These are phyloP conservation scores for Agrocybe praecox DNA, from an alignment of 768 basidiomycete genomes.

Conservation along the genomic window DNA sequence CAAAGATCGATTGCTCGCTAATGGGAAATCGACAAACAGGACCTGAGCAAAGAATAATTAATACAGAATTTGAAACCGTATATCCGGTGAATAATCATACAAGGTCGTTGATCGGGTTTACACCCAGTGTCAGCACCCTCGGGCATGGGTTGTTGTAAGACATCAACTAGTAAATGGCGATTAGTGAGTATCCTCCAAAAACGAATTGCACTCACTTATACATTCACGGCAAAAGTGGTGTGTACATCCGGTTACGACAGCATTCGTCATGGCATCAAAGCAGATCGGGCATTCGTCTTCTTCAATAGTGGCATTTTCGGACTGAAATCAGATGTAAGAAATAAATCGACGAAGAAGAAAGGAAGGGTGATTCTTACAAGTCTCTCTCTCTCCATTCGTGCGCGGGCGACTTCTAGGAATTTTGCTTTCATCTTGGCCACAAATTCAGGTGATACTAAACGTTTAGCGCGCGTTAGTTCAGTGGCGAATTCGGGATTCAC, in stretches of 20 bases:
- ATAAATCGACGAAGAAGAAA: background rate
- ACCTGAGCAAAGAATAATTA: constrained; percentile 30
- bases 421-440: constrained; percentile 50
- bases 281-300: constrained; percentile 72
- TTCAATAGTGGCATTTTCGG: constrained; percentile 46
- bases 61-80: background rate
- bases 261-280: constrained; percentile 54
- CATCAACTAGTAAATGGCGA: constrained; percentile 31
- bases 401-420: constrained; percentile 41
- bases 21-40: constrained; percentile 65
- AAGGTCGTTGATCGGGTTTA: constrained; percentile 49
- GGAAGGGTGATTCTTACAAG: constrained; percentile 31
- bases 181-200: background rate
- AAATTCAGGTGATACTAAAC: constrained; percentile 47
- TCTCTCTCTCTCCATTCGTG: constrained; percentile 55
- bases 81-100: constrained; percentile 31
- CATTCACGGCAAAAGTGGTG: constrained; percentile 70
- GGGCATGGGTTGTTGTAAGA: constrained; percentile 29
- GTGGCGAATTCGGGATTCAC: constrained; percentile 31
- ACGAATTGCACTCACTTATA: constrained; percentile 38
- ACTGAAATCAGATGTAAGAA: constrained; percentile 29
- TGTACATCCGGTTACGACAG: constrained; percentile 58
- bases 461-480: constrained; percentile 49
- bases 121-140: constrained; percentile 30
- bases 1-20: constrained; percentile 49